Evolutionary conservation across 495 filamentous ascomycete genomes (phyloP).

Genomic region (Parathielavia appendiculata): DNA sequence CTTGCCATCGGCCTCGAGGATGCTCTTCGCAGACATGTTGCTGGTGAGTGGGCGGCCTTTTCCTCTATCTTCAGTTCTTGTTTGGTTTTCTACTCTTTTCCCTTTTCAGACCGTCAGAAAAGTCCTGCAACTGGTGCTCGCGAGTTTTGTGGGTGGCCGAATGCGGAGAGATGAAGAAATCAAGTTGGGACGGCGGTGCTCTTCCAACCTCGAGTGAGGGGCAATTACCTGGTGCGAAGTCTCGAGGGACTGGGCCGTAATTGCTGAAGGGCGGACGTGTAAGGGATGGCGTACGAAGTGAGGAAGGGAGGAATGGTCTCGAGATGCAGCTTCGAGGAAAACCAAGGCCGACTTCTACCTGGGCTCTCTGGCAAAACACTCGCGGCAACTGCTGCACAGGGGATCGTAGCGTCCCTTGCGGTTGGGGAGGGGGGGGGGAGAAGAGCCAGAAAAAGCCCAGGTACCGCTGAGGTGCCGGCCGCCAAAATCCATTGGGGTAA

Average conservation of each 20-base stretch:
- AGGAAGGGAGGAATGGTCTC: conserved; percentile 16
- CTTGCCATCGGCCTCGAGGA: conserved; percentile 99
- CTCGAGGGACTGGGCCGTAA: background rate
- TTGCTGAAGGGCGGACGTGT: conserved; percentile 8
- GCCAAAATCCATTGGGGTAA: conserved; percentile 34
- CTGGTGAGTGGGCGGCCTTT: conserved; percentile 21
- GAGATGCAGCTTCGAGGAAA: conserved; percentile 18
- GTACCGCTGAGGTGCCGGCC: conserved; percentile 22
- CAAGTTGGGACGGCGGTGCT: conserved; percentile 1
- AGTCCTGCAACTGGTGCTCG: background rate
- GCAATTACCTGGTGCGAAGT: conserved; percentile 17
- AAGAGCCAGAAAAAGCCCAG: conserved; percentile 26
- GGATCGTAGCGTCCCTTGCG: conserved; percentile 15
- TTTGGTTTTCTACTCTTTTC: conserved; percentile 7
- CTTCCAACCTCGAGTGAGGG: conserved; percentile 22
- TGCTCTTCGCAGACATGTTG: conserved; percentile 96
- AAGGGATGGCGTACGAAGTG: background rate
- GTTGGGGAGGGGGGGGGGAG: conserved; percentile 15
- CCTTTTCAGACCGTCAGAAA: background rate
- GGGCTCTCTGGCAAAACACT: conserved; percentile 14
- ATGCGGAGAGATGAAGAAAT: background rate
- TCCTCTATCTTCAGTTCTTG: conserved; percentile 11
- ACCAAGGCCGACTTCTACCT: conserved; percentile 10
- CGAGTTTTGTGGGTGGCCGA: conserved; percentile 10
- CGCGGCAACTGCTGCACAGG: conserved; percentile 14